These are phyloP conservation scores for Huntiella moniliformis DNA, from an alignment of 2,329 filamentous ascomycete genomes.

Conservation along the genomic window DNA sequence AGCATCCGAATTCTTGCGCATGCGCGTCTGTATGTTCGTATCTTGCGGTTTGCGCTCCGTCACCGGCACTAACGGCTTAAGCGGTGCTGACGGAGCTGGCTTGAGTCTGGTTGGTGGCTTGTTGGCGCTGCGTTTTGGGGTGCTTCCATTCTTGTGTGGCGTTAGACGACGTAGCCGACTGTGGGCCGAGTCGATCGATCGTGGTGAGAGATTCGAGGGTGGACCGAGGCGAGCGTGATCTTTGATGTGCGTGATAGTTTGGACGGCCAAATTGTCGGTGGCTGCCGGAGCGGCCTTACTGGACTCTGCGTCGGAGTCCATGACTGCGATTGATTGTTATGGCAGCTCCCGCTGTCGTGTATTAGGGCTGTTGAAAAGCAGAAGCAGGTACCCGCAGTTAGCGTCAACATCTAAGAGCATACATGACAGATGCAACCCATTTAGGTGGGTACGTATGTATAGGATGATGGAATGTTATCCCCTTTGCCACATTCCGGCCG, in stretches of 20 bases:
- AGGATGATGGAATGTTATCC: no score
- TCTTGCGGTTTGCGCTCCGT: constrained; percentile 26
- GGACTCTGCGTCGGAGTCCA: no score
- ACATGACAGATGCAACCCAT: no score
- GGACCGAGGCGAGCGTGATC: constrained; percentile 1
- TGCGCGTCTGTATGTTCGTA: constrained; percentile 18
- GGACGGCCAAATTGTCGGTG: background rate
- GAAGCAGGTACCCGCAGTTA: no score
- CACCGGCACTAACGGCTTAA: constrained; percentile 12
- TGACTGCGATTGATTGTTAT: no score
- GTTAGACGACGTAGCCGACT: constrained; percentile 7
- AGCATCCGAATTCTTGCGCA: constrained; percentile 34
- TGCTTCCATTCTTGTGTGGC: constrained; percentile 1
- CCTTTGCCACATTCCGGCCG: background rate
- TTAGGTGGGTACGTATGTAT: background rate
- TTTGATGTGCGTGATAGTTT: constrained; percentile 6
- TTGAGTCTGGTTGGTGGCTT: constrained; percentile 8
- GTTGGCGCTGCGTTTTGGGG: background rate
- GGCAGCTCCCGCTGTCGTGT: no score
- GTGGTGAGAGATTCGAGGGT: constrained; percentile 2
- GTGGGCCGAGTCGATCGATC: constrained; percentile 9
- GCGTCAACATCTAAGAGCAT: no score
- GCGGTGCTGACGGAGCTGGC: constrained; percentile 9
- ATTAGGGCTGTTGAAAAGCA: no score
- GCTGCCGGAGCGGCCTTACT: no score